These are phyloP conservation scores for Thalassiosira mediterranea DNA, from an alignment of 352 stramenopile genomes.

Conservation along the genomic window DNA sequence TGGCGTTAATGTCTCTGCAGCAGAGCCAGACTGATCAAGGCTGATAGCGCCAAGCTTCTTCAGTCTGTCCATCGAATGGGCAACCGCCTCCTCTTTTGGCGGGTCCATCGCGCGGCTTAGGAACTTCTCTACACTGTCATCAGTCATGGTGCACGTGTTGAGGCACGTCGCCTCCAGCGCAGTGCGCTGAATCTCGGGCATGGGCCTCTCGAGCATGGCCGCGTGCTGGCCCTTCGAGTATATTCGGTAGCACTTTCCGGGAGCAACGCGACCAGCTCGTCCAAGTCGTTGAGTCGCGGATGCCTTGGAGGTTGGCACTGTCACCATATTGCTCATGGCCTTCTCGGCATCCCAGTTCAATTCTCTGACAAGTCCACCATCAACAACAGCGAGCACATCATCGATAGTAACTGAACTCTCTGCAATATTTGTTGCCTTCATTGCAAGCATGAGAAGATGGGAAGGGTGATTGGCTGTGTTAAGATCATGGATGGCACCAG, in stretches of 20 bases:
- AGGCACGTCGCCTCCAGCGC: slow-evolving; percentile 39
- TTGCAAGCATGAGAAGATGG: too few relatives aligned
- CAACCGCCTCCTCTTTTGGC: slow-evolving; percentile 8
- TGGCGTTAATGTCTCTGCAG: slow-evolving; percentile 27
- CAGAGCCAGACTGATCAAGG: not conserved
- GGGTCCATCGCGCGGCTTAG: slow-evolving; percentile 38
- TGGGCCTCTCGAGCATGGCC: slow-evolving; percentile 27
- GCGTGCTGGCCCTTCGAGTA: slow-evolving; percentile 55
- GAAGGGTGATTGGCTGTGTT: too few relatives aligned
- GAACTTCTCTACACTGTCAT: slow-evolving; percentile 23
- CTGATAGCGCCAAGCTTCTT: slow-evolving; percentile 30
- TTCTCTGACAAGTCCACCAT: slow-evolving; percentile 91
- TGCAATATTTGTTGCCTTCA: slow-evolving; percentile 95
- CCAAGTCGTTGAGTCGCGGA: slow-evolving; percentile 88
- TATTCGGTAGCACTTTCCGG: slow-evolving; percentile 95
- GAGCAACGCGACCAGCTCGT: slow-evolving; percentile 89
- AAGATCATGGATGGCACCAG: too few relatives aligned
- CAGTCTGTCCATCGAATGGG: slow-evolving; percentile 18
- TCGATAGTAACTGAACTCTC: slow-evolving; percentile 97
- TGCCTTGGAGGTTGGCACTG: slow-evolving; percentile 47
- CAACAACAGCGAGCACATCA: slow-evolving; percentile 94
- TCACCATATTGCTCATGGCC: slow-evolving; percentile 29
- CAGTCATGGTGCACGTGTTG: slow-evolving; percentile 20
- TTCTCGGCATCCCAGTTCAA: slow-evolving; percentile 16
- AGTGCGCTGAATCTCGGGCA: slow-evolving; percentile 46